Evolutionary conservation across 352 stramenopile species (phyloP).

Genomic region (Globisporangium spinosum): DNA sequence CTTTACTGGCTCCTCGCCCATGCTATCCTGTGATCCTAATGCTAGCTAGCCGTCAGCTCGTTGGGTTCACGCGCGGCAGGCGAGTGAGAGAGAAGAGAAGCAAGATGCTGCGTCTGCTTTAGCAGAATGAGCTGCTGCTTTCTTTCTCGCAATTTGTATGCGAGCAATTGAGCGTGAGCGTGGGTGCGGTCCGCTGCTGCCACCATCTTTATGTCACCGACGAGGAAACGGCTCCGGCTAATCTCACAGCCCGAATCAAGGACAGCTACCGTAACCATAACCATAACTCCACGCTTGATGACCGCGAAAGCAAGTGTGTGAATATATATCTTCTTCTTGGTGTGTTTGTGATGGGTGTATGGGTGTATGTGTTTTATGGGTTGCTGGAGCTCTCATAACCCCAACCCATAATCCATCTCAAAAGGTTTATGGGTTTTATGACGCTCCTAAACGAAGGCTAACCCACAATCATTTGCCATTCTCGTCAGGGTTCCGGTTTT

Average conservation of each 20-base stretch:
- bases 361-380: too few relatives aligned
- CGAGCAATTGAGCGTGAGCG: not conserved
- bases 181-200: conserved; percentile 12
- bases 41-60: not conserved
- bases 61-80: not conserved
- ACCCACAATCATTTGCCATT: too few relatives aligned
- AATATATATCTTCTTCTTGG: too few relatives aligned
- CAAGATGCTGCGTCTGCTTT: not conserved
- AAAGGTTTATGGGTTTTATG: too few relatives aligned
- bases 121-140: conserved; percentile 1
- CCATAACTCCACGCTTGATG: too few relatives aligned
- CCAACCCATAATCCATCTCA: too few relatives aligned
- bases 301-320: too few relatives aligned
- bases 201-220: not conserved
- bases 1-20: conserved; percentile 36
- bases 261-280: not conserved
- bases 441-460: too few relatives aligned
- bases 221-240: not conserved
- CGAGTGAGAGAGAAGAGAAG: not conserved
- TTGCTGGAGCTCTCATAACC: too few relatives aligned
- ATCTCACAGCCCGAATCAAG: not conserved
- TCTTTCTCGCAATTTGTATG: conserved; percentile 3
- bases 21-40: conserved; percentile 22
- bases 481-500: too few relatives aligned
- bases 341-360: too few relatives aligned